phyloP scores from a whole-genome alignment of 306 rosid genomes.

The Citrullus mucosospermus region DNA sequence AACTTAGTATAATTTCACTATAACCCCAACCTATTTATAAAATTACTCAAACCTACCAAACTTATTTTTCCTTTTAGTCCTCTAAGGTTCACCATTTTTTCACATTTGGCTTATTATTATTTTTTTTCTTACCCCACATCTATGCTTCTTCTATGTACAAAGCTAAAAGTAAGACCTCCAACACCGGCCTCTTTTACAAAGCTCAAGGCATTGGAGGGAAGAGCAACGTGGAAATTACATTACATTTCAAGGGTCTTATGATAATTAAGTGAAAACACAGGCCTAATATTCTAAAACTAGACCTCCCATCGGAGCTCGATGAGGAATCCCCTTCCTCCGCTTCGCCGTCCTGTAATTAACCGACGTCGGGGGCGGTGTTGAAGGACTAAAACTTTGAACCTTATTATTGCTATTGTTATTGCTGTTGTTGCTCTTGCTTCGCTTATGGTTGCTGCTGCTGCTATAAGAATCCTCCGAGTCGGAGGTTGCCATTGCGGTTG shows the following conservation, averaged over 20 bases:
- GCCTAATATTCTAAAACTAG: slow-evolving; percentile 56
- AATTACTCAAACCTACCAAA: slow-evolving; percentile 7
- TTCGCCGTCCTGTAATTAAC: slow-evolving; percentile 67
- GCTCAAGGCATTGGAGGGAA: slow-evolving; percentile 22
- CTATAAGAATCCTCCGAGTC: slow-evolving; percentile 80
- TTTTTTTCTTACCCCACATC: slow-evolving; percentile 10
- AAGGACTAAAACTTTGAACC: slow-evolving; percentile 70
- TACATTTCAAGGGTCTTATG: slow-evolving; percentile 18
- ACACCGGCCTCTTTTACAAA: slow-evolving; percentile 41
- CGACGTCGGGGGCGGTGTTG: slow-evolving; percentile 88
- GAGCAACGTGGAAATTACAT: slow-evolving; percentile 11
- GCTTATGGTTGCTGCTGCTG: slow-evolving; percentile 52
- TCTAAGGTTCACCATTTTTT: slow-evolving; percentile 29
- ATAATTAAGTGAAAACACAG: slow-evolving; percentile 23
- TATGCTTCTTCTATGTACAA: slow-evolving; percentile 52
- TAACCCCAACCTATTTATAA: slow-evolving; percentile 18
- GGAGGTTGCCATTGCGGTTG: slow-evolving; percentile 25
- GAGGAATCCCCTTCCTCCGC: slow-evolving; percentile 95
- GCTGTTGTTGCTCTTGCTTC: slow-evolving; percentile 22
- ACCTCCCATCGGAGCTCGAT: slow-evolving; percentile 90
- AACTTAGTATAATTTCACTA: slow-evolving; percentile 59
- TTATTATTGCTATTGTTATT: slow-evolving; percentile 12
- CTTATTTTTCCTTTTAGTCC: slow-evolving; percentile 5
- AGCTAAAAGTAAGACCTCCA: slow-evolving; percentile 3
- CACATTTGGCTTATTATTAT: slow-evolving; percentile 15